Evolutionary conservation across 768 basidiomycete species (phyloP), one percentile per base, ranked within the genome.

Genomic region (Suillus lakei): DNA sequence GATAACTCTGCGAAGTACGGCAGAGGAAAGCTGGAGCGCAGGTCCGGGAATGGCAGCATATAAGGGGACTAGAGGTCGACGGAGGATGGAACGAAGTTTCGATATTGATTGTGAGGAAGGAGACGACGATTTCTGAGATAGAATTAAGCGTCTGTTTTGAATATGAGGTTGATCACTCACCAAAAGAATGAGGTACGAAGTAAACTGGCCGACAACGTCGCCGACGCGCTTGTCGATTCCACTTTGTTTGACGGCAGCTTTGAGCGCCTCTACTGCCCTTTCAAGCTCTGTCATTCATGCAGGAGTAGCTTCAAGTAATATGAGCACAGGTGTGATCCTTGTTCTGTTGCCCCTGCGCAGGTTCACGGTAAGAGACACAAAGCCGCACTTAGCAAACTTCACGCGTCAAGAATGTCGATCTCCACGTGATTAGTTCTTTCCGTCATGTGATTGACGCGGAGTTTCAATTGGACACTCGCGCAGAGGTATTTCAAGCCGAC

Each of bases 131-230:
- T 83, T 79, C 84, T 86, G 30, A 5, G 26, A 53, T 18, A 54
- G 46, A 60, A 21, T n/a, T 36, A 13, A 32, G 61, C 16, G n/a
- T 36, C 62, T 44, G n/a, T 13, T 21, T 43, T 61, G 0, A 32
- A n/a, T 23, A 18, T n/a, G 15, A 23, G 3, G 30, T 28, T 26
- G 30, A 36, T 10, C 18, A 54, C 82, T 68, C 72, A 84, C 85
- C 63, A 86, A 76, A 48, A 86, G 75, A 10, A 77, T 74, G 26
- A 82, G 66, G 64, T 76, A 80, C 7, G 84, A 83, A 60, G 81
- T 73, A 44, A 86, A 67, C 34, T 82, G 80, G 58, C 74, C 71
- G 38, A 83, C 73, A 10, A 77, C 74, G 48, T 81, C 78, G 38
- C 76, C 68, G 5, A 79, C 64, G 41, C 73, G 74, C 30, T 69